Conservation (phyloP, 2,329 filamentous ascomycete species). For the Trichophyton equinum region DNA sequence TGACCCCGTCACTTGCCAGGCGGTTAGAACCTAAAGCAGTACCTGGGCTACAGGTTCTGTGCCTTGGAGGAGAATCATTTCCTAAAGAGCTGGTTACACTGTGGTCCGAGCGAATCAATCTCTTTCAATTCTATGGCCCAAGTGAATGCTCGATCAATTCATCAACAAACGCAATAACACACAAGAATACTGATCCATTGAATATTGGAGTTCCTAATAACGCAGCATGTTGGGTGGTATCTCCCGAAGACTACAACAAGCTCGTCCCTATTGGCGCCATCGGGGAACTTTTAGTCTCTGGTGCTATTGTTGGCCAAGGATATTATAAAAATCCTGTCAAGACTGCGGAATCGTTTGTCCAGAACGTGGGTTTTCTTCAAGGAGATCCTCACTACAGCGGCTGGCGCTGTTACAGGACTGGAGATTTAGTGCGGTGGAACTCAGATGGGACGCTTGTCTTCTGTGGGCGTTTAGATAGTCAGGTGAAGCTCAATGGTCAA, state of each 20-base stretch:
- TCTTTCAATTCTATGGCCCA: slow-evolving; percentile 15
- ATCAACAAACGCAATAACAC: slow-evolving; percentile 5
- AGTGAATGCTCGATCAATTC: slow-evolving; percentile 16
- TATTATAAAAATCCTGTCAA: slow-evolving; percentile 25
- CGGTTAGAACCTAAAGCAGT: slow-evolving; percentile 22
- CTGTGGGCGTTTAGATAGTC: slow-evolving; percentile 6
- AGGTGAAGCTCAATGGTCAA: slow-evolving; percentile 7
- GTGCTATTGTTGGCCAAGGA: slow-evolving; percentile 23
- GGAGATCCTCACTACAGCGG: slow-evolving; percentile 19
- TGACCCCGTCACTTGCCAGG: slow-evolving; percentile 33
- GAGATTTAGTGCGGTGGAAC: slow-evolving; percentile 19
- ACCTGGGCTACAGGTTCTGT: slow-evolving; percentile 22
- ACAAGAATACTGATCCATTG: slow-evolving; percentile 1
- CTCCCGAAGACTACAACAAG: slow-evolving; percentile 13
- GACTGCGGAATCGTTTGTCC: slow-evolving; percentile 19
- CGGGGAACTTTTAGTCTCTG: slow-evolving; percentile 24
- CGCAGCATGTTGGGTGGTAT: slow-evolving; percentile 16
- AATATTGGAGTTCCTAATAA: slow-evolving; percentile 8
- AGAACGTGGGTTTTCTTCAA: slow-evolving; percentile 8
- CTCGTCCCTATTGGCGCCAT: slow-evolving; percentile 16
- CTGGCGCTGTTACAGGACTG: slow-evolving; percentile 23
- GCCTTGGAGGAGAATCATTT: slow-evolving; percentile 29
- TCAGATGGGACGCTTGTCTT: slow-evolving; percentile 14
- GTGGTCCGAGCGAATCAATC: slow-evolving; percentile 17
- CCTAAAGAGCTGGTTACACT: slow-evolving; percentile 21